Conservation (phyloP, 305 asterid genomes). For the Vinca major region DNA sequence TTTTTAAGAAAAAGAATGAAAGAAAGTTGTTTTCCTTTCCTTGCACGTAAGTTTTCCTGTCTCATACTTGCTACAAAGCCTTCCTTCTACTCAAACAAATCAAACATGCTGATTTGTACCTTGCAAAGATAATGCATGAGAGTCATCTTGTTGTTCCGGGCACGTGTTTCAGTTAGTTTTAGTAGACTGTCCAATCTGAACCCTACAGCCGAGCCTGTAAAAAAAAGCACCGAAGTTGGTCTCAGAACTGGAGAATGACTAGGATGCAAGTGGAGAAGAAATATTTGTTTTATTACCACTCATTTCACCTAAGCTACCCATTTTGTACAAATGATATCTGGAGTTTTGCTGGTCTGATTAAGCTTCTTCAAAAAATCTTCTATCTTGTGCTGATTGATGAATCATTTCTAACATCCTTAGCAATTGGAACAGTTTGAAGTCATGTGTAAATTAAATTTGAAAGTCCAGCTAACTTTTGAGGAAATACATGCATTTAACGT, state of each 20-base stretch:
- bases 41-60: not conserved
- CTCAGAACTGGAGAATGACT: slow-evolving; percentile 15
- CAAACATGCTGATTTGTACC: slow-evolving; percentile 28
- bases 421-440: too few species aligned
- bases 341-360: too few species aligned
- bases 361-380: too few species aligned
- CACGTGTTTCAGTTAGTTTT: slow-evolving; percentile 92
- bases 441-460: too few species aligned
- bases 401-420: too few species aligned
- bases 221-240: slow-evolving; percentile 18
- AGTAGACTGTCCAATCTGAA: slow-evolving; percentile 95
- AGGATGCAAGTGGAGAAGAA: slow-evolving; percentile 7
- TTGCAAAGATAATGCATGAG: slow-evolving; percentile 97
- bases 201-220: slow-evolving; percentile 89
- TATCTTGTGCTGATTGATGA: too few species aligned
- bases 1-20: not conserved
- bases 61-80: not conserved
- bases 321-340: too few species aligned
- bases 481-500: not conserved
- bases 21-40: not conserved
- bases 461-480: not conserved
- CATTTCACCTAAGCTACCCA: not conserved
- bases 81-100: not conserved
- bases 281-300: not conserved
- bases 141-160: slow-evolving; percentile 89